A percentile compares a stretch with the other conserved stretches of the same genome.
Conservation (phyloP, 2,329 filamentous ascomycete genomes). For the Penicillium sp. region DNA sequence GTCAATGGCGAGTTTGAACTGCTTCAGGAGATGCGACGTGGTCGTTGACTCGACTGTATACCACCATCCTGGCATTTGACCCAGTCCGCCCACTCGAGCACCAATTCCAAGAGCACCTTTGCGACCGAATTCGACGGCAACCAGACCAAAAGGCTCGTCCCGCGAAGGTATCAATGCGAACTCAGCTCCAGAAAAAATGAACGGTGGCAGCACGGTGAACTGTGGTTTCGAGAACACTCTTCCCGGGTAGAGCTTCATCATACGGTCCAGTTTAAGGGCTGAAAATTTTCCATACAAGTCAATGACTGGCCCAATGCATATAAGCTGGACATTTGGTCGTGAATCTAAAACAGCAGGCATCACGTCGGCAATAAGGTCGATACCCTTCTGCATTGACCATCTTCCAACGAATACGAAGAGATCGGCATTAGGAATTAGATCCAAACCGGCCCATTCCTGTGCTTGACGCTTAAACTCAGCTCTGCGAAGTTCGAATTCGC, state of each 20-base stretch:
- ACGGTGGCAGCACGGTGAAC: constrained; percentile 65
- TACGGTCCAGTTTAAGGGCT: constrained; percentile 61
- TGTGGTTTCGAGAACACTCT: constrained; percentile 67
- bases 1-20: constrained; percentile 65
- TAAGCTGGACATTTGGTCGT: constrained; percentile 59
- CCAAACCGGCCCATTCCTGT: constrained; percentile 65
- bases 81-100: constrained; percentile 63
- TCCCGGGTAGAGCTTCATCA: constrained; percentile 65
- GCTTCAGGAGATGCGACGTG: constrained; percentile 61
- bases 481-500: constrained; percentile 54
- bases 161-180: constrained; percentile 67
- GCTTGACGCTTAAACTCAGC: constrained; percentile 58
- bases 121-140: constrained; percentile 67
- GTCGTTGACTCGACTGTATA: constrained; percentile 66
- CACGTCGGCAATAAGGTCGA: constrained; percentile 67
- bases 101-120: constrained; percentile 68
- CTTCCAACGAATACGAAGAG: constrained; percentile 67
- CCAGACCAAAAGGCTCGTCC: constrained; percentile 67
- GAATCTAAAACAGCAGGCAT: constrained; percentile 63
- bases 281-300: constrained; percentile 68
- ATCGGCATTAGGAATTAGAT: constrained; percentile 61
- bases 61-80: constrained; percentile 72
- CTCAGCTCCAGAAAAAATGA: constrained; percentile 66
- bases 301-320: constrained; percentile 64
- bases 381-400: constrained; percentile 68